These are phyloP conservation scores for Moringa oleifera DNA, from an alignment of 345 rosid species.

Conservation along the genomic window DNA sequence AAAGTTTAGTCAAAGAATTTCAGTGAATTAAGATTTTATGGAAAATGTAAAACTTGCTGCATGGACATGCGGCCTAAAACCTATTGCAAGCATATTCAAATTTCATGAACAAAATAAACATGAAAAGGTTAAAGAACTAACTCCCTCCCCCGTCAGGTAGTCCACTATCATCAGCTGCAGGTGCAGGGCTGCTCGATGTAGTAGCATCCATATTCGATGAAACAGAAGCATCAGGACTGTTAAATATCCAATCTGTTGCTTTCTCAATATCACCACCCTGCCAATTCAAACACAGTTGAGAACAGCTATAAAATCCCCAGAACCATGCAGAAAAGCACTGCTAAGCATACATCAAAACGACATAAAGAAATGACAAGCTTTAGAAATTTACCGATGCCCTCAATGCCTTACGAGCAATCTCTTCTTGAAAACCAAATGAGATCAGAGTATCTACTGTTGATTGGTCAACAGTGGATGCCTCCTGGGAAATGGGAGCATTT, in stretches of 20 bases:
- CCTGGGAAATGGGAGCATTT: conserved; percentile 57
- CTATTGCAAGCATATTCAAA: background rate
- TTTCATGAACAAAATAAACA: conserved; percentile 6
- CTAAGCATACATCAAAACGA: background rate
- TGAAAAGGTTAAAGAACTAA: conserved; percentile 34
- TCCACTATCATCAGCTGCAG: conserved; percentile 32
- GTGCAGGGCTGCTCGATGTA: conserved; percentile 41
- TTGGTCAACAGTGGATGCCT: conserved; percentile 43
- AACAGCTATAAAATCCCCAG: background rate
- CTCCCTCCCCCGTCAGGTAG: conserved; percentile 94
- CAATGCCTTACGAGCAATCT: conserved; percentile 75
- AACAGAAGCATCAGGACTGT: conserved; percentile 67
- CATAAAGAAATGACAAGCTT: conserved; percentile 7
- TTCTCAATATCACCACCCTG: conserved; percentile 93
- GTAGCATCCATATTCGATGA: conserved; percentile 67
- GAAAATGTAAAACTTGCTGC: too few species aligned
- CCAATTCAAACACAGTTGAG: conserved; percentile 1
- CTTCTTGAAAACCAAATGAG: conserved; percentile 89
- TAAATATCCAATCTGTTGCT: conserved; percentile 99
- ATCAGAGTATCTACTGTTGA: conserved; percentile 71
- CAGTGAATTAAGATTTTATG: too few species aligned
- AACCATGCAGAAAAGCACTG: background rate
- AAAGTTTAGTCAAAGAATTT: too few species aligned
- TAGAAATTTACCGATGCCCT: conserved; percentile 59
- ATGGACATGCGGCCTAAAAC: too few species aligned